Conservation (phyloP, 345 rosid genomes). For the Viola odorata region DNA sequence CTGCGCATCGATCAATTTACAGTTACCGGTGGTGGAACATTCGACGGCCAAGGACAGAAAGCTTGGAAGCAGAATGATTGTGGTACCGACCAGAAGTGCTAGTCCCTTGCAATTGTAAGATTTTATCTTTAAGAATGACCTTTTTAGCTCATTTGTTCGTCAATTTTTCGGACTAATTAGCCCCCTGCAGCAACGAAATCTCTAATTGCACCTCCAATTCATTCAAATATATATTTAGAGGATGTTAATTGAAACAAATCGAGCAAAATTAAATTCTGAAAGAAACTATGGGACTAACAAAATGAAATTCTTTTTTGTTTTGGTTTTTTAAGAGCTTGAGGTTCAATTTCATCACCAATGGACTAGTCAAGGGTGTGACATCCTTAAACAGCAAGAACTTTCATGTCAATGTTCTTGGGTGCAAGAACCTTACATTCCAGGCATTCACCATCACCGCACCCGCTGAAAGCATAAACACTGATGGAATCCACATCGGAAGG, state of each 20-base stretch:
- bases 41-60: conserved; percentile 40
- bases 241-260: too few species aligned
- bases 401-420: conserved; percentile 33
- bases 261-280: too few species aligned
- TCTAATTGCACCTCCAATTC: too few species aligned
- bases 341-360: conserved; percentile 1
- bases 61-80: conserved; percentile 38
- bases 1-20: conserved; percentile 4
- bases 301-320: background rate
- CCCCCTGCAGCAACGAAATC: too few species aligned
- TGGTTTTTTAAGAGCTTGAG: background rate
- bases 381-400: conserved; percentile 44
- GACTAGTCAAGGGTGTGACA: conserved; percentile 21
- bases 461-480: conserved; percentile 40
- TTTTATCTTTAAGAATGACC: too few species aligned
- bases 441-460: conserved; percentile 32
- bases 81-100: conserved; percentile 19
- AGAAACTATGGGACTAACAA: too few species aligned
- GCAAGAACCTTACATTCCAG: conserved; percentile 36
- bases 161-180: too few species aligned
- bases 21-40: conserved; percentile 29
- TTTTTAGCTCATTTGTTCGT: too few species aligned
- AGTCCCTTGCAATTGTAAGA: conserved; percentile 31
- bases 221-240: too few species aligned
- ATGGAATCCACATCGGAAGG: conserved; percentile 50